Evolutionary conservation across 495 filamentous ascomycete genomes (phyloP).

Genomic region (Neohortaea acidophila): DNA sequence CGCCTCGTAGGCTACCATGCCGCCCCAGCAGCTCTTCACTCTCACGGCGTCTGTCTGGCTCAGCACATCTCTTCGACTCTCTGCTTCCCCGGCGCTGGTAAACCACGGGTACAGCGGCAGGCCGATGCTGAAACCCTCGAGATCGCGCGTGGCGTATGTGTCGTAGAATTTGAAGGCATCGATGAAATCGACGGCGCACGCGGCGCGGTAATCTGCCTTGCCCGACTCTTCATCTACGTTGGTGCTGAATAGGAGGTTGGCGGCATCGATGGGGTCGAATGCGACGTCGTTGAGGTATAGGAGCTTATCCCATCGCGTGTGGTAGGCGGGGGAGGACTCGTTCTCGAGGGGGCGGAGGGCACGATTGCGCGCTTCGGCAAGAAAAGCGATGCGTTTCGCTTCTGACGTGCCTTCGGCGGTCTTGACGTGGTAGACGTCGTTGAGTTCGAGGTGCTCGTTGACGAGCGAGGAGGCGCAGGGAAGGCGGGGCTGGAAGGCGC

Average conservation of each 20-base stretch:
- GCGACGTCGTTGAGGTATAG: slow-evolving; percentile 65
- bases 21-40: slow-evolving; percentile 68
- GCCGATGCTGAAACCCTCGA: slow-evolving; percentile 54
- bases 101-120: slow-evolving; percentile 68
- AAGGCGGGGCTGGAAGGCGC: slow-evolving; percentile 27
- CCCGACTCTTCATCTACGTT: slow-evolving; percentile 40
- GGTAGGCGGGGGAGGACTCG: slow-evolving; percentile 23
- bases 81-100: slow-evolving; percentile 37
- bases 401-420: slow-evolving; percentile 46
- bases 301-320: slow-evolving; percentile 44
- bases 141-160: slow-evolving; percentile 60
- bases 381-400: slow-evolving; percentile 56
- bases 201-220: slow-evolving; percentile 53
- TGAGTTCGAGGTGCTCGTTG: slow-evolving; percentile 38
- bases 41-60: slow-evolving; percentile 50
- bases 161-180: slow-evolving; percentile 71
- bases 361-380: slow-evolving; percentile 65
- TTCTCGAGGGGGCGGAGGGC: slow-evolving; percentile 49
- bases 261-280: slow-evolving; percentile 54
- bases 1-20: slow-evolving; percentile 66
- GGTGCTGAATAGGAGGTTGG: slow-evolving; percentile 62
- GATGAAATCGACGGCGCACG: slow-evolving; percentile 64
- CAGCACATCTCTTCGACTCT: slow-evolving; percentile 46
- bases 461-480: slow-evolving; percentile 37
- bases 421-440: slow-evolving; percentile 38